A percentile compares a stretch with the other conserved stretches of the same genome.
phyloP scores from a whole-genome alignment of 2,329 filamentous ascomycete genomes.

The Nannizzia gypsea region DNA sequence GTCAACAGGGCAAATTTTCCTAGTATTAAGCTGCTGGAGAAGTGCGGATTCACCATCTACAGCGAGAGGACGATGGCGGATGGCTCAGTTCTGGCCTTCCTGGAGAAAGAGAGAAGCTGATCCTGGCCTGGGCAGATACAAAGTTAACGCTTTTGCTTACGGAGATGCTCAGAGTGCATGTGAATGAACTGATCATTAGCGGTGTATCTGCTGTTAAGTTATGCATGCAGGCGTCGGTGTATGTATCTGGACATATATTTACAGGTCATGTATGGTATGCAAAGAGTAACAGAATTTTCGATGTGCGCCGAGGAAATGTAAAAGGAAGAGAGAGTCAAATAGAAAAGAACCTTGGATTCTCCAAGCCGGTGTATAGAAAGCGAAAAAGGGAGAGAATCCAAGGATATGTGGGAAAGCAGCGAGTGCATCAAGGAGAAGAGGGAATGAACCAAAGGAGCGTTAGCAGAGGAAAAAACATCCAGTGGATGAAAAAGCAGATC shows the following conservation, averaged over 20 bases:
- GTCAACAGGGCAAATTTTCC: conserved; percentile 8
- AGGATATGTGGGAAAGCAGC: neutral
- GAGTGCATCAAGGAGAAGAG: neutral
- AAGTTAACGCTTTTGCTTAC: neutral
- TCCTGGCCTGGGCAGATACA: neutral
- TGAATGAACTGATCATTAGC: neutral
- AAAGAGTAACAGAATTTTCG: conserved; percentile 4
- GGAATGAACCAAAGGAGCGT: neutral
- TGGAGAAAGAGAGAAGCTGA: neutral
- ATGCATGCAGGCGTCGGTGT: conserved; percentile 1
- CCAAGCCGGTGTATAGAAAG: neutral
- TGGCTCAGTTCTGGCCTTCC: conserved; percentile 4
- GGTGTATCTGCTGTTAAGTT: neutral
- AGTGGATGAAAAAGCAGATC: neutral
- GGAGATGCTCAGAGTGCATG: neutral
- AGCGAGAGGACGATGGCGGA: conserved; percentile 5
- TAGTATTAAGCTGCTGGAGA: conserved; percentile 11
- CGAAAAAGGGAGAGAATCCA: neutral
- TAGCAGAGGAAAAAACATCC: neutral
- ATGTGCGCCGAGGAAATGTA: neutral
- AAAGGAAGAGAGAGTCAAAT: neutral
- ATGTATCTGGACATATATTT: conserved; percentile 4
- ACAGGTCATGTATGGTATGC: conserved; percentile 2
- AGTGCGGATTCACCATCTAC: conserved; percentile 12
- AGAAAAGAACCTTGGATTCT: neutral